Conservation (phyloP, 768 basidiomycete species). For the Termitomyces sp. region DNA sequence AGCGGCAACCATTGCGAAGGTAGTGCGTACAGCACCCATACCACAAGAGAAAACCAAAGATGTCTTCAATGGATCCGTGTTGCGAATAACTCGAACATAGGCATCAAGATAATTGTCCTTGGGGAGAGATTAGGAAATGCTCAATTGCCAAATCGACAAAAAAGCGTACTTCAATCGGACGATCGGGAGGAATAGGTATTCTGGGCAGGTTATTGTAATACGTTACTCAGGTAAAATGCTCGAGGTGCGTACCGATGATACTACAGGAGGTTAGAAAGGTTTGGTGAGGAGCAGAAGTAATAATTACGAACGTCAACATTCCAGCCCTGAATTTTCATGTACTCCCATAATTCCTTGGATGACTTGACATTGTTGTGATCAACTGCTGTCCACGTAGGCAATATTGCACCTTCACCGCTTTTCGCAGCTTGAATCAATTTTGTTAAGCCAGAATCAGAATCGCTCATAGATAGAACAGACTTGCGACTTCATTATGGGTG, state of each 20-base stretch:
- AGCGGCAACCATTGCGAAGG: conserved; percentile 96
- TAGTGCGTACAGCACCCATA: conserved; percentile 94
- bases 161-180: conserved; percentile 70
- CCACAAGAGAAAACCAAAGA: conserved; percentile 94
- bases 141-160: not conserved
- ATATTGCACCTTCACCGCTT: conserved; percentile 71
- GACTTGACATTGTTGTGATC: conserved; percentile 72
- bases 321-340: conserved; percentile 80
- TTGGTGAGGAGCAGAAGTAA: not conserved
- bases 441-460: not conserved
- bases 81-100: conserved; percentile 76
- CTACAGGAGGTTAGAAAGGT: conserved; percentile 24
- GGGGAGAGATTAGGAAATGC: not conserved
- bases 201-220: conserved; percentile 26
- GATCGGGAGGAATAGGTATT: conserved; percentile 92
- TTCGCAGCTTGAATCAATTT: conserved; percentile 34
- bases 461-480: conserved; percentile 29
- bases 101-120: conserved; percentile 95
- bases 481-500: conserved; percentile 84
- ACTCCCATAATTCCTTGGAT: conserved; percentile 78
- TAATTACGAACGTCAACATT: conserved; percentile 68
- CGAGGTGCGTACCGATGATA: conserved; percentile 59
- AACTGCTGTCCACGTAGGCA: conserved; percentile 92
- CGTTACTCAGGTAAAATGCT: not conserved
- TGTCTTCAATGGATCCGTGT: conserved; percentile 73